These are phyloP conservation scores for Aschersonia sp. DNA, from an alignment of 2,329 filamentous ascomycete genomes.

Conservation along the genomic window DNA sequence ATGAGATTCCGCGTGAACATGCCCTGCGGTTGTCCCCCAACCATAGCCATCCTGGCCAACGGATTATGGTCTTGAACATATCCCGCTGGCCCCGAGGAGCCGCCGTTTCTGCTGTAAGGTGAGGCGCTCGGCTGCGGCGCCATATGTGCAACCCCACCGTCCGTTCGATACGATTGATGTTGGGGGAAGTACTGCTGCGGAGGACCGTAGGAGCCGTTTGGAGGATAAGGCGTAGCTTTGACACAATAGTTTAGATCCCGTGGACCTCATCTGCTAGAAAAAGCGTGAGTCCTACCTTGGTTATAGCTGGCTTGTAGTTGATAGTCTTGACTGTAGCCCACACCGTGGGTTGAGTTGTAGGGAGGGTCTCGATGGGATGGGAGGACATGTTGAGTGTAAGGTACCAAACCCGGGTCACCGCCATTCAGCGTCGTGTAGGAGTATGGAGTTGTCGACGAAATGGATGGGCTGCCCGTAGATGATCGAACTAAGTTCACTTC, in stretches of 20 bases:
- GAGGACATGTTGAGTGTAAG: constrained; percentile 20
- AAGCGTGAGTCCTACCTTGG: constrained; percentile 12
- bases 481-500: constrained; percentile 54
- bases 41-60: constrained; percentile 19
- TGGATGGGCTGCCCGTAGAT: constrained; percentile 55
- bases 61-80: constrained; percentile 16
- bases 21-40: constrained; percentile 44
- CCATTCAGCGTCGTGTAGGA: constrained; percentile 46
- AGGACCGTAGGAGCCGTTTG: constrained; percentile 18
- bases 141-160: constrained; percentile 11
- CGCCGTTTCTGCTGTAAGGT: constrained; percentile 12
- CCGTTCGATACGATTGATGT: constrained; percentile 15
- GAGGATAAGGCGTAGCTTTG: constrained; percentile 13
- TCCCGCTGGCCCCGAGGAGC: constrained; percentile 7
- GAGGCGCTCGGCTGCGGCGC: constrained; percentile 13
- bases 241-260: neutral
- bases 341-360: constrained; percentile 13
- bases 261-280: neutral
- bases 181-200: constrained; percentile 22
- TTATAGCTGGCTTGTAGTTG: constrained; percentile 15
- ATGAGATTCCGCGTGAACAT: constrained; percentile 96
- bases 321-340: constrained; percentile 19
- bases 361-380: constrained; percentile 22
- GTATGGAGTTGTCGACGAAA: constrained; percentile 65
- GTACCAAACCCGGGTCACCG: constrained; percentile 12